Percentiles rank a stretch among this genome's conserved stretches.
These are phyloP conservation scores for Heimioporus retisporus DNA, from an alignment of 1,284 basidiomycete genomes.

Conservation along the genomic window DNA sequence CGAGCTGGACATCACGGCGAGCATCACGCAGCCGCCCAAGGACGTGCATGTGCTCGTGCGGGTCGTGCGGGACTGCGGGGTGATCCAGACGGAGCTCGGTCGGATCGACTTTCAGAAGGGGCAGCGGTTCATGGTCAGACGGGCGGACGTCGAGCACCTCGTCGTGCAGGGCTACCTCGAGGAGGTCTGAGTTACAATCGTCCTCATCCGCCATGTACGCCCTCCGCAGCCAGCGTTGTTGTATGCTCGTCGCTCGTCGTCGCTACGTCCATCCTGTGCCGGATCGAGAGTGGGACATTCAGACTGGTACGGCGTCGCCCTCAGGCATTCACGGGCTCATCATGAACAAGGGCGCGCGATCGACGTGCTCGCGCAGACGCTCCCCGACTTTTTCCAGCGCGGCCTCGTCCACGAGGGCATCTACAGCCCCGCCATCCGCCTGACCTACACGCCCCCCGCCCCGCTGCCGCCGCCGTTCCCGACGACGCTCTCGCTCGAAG, in stretches of 20 bases:
- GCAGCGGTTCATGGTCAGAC: constrained; percentile 87
- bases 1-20: constrained; percentile 88
- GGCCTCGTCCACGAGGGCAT: constrained; percentile 70
- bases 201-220: no score
- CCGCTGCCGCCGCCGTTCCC: constrained; percentile 76
- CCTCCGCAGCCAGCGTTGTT: no score
- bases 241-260: no score
- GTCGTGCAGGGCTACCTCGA: constrained; percentile 94
- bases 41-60: constrained; percentile 84
- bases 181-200: no score
- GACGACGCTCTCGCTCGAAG: constrained; percentile 73
- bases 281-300: constrained; percentile 69
- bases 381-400: constrained; percentile 76
- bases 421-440: constrained; percentile 63
- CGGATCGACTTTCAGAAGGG: constrained; percentile 91
- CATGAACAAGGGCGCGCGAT: constrained; percentile 69
- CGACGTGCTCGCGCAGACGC: constrained; percentile 71
- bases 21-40: constrained; percentile 82
- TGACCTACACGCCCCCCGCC: constrained; percentile 74
- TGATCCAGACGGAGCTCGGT: constrained; percentile 91
- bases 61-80: constrained; percentile 88
- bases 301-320: constrained; percentile 59
- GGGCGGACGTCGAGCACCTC: constrained; percentile 91
- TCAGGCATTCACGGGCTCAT: no score
- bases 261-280: no score